These are phyloP conservation scores for Colletotrichum zoysiae DNA, from an alignment of 2,329 filamentous ascomycete species.

Conservation along the genomic window DNA sequence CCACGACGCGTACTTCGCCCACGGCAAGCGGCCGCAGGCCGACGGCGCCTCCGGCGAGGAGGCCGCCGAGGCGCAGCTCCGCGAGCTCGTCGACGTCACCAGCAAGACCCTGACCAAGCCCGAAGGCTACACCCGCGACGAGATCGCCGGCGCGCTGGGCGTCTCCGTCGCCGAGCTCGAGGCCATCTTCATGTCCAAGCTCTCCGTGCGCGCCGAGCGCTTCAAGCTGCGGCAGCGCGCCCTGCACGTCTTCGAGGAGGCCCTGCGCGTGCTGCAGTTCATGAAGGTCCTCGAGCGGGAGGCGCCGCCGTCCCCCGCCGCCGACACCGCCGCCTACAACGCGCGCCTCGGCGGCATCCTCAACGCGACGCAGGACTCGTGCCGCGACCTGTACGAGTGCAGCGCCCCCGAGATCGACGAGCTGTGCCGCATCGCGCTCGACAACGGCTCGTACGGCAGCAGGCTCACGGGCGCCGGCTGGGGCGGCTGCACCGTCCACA, in stretches of 20 bases:
- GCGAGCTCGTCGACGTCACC: slow-evolving; percentile 77
- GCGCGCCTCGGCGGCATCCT: slow-evolving; percentile 82
- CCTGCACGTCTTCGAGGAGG: slow-evolving; percentile 91
- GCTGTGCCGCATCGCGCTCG: slow-evolving; percentile 82
- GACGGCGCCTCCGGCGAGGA: slow-evolving; percentile 43
- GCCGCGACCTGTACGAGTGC: slow-evolving; percentile 89
- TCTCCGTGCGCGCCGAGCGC: slow-evolving; percentile 86
- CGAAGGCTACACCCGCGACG: slow-evolving; percentile 88
- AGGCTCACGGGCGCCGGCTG: slow-evolving; percentile 93
- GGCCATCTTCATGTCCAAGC: slow-evolving; percentile 83
- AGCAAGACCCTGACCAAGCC: slow-evolving; percentile 80
- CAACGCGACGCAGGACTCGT: slow-evolving; percentile 91
- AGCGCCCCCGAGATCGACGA: slow-evolving; percentile 93
- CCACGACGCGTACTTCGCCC: slow-evolving; percentile 82
- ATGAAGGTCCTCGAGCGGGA: slow-evolving; percentile 77
- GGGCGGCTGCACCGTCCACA: slow-evolving; percentile 96
- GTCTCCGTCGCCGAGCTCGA: slow-evolving; percentile 80
- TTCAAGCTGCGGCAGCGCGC: slow-evolving; percentile 92
- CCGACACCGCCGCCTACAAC: slow-evolving; percentile 73
- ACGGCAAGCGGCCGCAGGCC: slow-evolving; percentile 55
- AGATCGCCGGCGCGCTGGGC: slow-evolving; percentile 80
- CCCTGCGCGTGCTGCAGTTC: slow-evolving; percentile 87
- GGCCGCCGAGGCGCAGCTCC: slow-evolving; percentile 72
- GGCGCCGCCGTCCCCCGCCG: slow-evolving; percentile 50
- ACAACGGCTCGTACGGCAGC: slow-evolving; percentile 85